A percentile compares a stretch with the other conserved stretches of the same genome.
phyloP scores from a whole-genome alignment of 1,139 yeast species.

The Hanseniaspora uvarum region DNA sequence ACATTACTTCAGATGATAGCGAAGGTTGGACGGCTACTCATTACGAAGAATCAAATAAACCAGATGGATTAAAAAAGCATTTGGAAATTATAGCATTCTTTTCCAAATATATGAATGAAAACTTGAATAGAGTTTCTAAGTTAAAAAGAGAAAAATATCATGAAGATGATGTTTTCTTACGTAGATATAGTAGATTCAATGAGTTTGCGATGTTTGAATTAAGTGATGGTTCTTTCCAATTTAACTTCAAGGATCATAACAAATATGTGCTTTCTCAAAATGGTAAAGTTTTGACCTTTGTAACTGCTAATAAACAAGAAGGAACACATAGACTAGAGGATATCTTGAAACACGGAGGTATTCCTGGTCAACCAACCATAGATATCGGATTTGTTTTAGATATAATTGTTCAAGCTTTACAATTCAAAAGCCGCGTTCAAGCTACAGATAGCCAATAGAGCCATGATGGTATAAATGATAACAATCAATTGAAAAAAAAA shows the following conservation, averaged over 20 bases:
- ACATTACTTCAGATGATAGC: slow-evolving; percentile 45
- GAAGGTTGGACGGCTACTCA: slow-evolving; percentile 70
- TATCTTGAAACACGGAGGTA: slow-evolving; percentile 51
- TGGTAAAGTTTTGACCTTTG: slow-evolving; percentile 69
- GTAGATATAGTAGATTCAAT: slow-evolving; percentile 70
- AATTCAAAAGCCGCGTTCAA: slow-evolving; percentile 29
- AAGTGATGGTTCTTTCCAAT: slow-evolving; percentile 86
- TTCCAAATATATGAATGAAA: slow-evolving; percentile 73
- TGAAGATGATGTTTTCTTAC: slow-evolving; percentile 58
- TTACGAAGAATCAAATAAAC: slow-evolving; percentile 47
- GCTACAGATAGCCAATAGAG: slow-evolving; percentile 4
- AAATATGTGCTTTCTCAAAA: slow-evolving; percentile 69
- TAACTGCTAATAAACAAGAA: slow-evolving; percentile 65
- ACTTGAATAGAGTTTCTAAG: slow-evolving; percentile 63
- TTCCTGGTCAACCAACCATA: slow-evolving; percentile 52
- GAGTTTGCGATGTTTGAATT: slow-evolving; percentile 84
- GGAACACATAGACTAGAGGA: slow-evolving; percentile 58
- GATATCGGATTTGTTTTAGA: slow-evolving; percentile 37
- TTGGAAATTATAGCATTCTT: slow-evolving; percentile 76
- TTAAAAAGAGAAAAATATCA: slow-evolving; percentile 35
- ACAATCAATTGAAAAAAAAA: not conserved
- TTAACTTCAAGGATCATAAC: slow-evolving; percentile 90
- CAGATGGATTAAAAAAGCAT: slow-evolving; percentile 55
- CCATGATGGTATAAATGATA: not conserved
- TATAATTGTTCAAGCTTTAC: slow-evolving; percentile 29